phyloP scores from a whole-genome alignment of 768 basidiomycete genomes.

The Suillus lakei region DNA sequence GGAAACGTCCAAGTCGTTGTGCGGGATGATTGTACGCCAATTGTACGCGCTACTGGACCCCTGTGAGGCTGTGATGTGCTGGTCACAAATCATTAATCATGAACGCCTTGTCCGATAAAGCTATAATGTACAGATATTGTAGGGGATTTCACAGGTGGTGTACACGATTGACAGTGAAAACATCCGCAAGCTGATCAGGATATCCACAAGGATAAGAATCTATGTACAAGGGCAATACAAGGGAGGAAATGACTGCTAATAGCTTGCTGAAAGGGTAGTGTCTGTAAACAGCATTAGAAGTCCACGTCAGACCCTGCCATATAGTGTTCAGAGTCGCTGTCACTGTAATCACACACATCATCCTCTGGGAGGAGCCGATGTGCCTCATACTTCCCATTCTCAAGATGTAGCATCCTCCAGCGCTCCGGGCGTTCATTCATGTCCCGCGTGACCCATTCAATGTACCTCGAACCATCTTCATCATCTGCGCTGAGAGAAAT shows the following conservation, averaged over 20 bases:
- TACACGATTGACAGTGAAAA: background rate
- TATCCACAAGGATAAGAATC: background rate
- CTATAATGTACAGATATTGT: background rate
- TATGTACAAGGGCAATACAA: background rate
- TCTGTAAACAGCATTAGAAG: background rate
- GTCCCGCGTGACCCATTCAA: slow-evolving; percentile 45
- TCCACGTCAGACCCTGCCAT: slow-evolving; percentile 23
- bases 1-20: background rate
- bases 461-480: slow-evolving; percentile 43
- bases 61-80: background rate
- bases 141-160: background rate
- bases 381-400: slow-evolving; percentile 50
- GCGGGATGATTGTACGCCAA: background rate
- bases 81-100: too few relatives aligned
- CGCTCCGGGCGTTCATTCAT: slow-evolving; percentile 49
- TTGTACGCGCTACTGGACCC: background rate
- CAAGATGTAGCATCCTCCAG: slow-evolving; percentile 40
- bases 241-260: background rate
- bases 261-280: background rate
- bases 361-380: slow-evolving; percentile 40
- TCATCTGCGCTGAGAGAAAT: slow-evolving; percentile 51
- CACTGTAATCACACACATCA: slow-evolving; percentile 38
- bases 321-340: slow-evolving; percentile 46
- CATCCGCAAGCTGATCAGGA: background rate
- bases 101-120: background rate